phyloP scores from a whole-genome alignment of 441 rosid genomes.

The Theobroma grandiflorum region DNA sequence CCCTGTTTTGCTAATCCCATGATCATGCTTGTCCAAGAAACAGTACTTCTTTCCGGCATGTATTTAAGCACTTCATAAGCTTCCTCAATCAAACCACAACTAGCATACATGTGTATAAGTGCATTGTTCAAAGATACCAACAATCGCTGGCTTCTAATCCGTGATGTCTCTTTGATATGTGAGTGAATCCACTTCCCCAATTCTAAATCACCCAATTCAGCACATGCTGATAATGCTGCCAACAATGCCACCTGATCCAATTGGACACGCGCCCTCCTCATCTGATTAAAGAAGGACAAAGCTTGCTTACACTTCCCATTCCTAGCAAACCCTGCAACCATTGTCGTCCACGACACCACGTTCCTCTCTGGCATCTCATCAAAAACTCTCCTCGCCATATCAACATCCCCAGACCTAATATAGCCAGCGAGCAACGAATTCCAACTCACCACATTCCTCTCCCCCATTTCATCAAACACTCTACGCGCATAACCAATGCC shows the following conservation, averaged over 20 bases:
- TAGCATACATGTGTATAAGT: conserved; percentile 67
- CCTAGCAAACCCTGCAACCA: conserved; percentile 55
- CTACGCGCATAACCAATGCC: conserved; percentile 41
- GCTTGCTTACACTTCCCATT: conserved; percentile 55
- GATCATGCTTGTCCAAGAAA: conserved; percentile 68
- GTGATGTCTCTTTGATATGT: conserved; percentile 34
- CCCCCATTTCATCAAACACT: conserved; percentile 60
- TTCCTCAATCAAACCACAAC: conserved; percentile 56
- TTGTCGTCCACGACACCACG: conserved; percentile 58
- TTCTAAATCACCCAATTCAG: conserved; percentile 58
- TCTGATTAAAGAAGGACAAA: conserved; percentile 46
- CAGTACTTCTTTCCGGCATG: conserved; percentile 48
- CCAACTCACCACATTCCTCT: conserved; percentile 56
- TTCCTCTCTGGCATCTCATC: conserved; percentile 57
- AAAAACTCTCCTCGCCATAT: conserved; percentile 44
- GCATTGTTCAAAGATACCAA: conserved; percentile 56
- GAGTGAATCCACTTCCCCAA: conserved; percentile 61
- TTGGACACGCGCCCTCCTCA: conserved; percentile 48
- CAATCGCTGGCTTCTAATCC: conserved; percentile 29
- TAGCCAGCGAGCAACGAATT: conserved; percentile 57
- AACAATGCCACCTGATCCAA: conserved; percentile 56
- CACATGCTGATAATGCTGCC: conserved; percentile 63
- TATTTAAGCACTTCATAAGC: conserved; percentile 53
- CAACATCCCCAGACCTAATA: conserved; percentile 46
- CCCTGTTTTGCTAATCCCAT: conserved; percentile 62